Base-by-base conservation (phyloP, 1,284 basidiomycete species). In the Trametes polyzona region DNA sequence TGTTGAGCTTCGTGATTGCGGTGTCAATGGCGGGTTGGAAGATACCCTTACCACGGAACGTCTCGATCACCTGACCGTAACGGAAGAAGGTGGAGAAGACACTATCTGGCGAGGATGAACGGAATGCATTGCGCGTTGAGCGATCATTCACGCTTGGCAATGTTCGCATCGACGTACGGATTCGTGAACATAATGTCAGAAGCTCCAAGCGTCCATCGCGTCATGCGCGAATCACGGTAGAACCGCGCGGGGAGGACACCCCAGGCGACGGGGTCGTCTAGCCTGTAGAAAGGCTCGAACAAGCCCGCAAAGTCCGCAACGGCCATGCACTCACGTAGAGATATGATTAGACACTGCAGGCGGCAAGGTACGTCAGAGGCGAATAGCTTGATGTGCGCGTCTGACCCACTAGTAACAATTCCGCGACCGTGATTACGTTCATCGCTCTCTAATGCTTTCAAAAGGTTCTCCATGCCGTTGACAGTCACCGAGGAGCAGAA, bases 141-240 rank as follows among this genome's bases (percentile, higher is more conserved):
- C n/a, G 46, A 24, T 1, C 14, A 9, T 10, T 23, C 10, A 33
- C 30, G 19, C 27, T 8, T 9, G 5, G 10, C 19, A 12, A 40
- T 6, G 24, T 2, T 2, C 10, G 10, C 26, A 17, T 16, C 41
- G 52, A 59, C 46, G 52, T 72, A 91, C 84, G 91, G 86, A 74
- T 95, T 97, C 7, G 92, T 98, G 76, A 98, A 99, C 81, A 98
- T 90, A 69, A 99, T 90, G 63, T 99, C 96, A 17, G 91, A 90
- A 1, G 96, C 96, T 52, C 92, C 93, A 14, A 95, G 79, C 3
- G 92, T 87, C 93, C 94, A 96, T 51, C 95, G 81, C 26, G 82
- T 90, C 29, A 81, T 87, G 24, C 77, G 75, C 8, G 87, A 74
- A 52, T 77, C 77, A 24, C 88, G 74, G 69, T 86, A 91, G 57